Evolutionary conservation across 2,329 filamentous ascomycete species (phyloP).

Genomic region (Fusarium lateritium): DNA sequence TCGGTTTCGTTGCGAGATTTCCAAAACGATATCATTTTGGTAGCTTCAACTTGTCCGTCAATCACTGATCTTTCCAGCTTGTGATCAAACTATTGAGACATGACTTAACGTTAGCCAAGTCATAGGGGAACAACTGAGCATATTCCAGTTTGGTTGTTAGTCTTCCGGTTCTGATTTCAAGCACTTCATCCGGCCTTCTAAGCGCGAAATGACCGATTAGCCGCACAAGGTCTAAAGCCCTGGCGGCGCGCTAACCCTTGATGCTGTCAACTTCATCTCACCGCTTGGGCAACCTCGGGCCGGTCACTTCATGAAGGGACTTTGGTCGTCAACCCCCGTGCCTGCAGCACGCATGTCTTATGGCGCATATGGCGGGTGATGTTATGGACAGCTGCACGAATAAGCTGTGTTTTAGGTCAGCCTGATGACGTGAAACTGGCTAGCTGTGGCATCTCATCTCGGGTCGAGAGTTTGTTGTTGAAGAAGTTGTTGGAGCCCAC

Average conservation of each 20-base stretch:
- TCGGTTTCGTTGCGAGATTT: slow-evolving; percentile 17
- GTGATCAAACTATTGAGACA: slow-evolving; percentile 11
- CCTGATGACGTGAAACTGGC: slow-evolving; percentile 14
- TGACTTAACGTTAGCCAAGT: slow-evolving; percentile 12
- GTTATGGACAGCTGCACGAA: slow-evolving; percentile 3
- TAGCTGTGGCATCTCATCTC: slow-evolving; percentile 9
- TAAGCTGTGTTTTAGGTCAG: slow-evolving; percentile 25
- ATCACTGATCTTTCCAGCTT: background rate
- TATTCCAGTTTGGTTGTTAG: slow-evolving; percentile 24
- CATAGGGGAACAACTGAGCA: slow-evolving; percentile 3
- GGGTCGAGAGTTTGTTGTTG: background rate
- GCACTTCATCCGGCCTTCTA: slow-evolving; percentile 25
- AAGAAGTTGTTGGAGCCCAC: background rate
- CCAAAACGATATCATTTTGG: background rate
- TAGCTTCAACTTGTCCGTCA: background rate
- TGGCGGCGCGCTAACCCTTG: slow-evolving; percentile 34
- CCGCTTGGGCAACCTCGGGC: slow-evolving; percentile 37
- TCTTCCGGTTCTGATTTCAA: slow-evolving; percentile 16
- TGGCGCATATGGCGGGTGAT: slow-evolving; percentile 7
- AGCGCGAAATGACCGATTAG: slow-evolving; percentile 34
- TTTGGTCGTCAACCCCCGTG: slow-evolving; percentile 31
- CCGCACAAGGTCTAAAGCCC: slow-evolving; percentile 40
- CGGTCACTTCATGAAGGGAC: slow-evolving; percentile 31
- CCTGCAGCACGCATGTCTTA: slow-evolving; percentile 27
- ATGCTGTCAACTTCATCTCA: slow-evolving; percentile 44